These are phyloP conservation scores for Apiotrichum mycotoxinovorans DNA, from an alignment of 1,284 basidiomycete genomes.

Conservation along the genomic window DNA sequence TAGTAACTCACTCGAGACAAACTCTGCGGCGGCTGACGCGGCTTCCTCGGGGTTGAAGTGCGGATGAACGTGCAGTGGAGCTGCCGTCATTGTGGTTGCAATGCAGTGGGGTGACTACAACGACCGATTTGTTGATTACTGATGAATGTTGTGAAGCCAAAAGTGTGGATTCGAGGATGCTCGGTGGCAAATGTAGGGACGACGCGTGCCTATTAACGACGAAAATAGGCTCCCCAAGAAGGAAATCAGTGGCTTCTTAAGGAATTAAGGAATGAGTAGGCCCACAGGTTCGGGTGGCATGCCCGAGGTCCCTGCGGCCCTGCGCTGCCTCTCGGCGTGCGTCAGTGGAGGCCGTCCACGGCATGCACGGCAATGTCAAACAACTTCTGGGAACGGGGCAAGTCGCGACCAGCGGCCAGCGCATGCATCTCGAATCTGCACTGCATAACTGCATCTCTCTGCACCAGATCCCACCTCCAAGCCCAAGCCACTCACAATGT, in stretches of 20 bases:
- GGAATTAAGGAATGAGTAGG: no score
- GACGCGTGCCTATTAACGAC: neutral
- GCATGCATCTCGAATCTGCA: no score
- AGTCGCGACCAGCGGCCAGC: no score
- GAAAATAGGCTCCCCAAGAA: neutral
- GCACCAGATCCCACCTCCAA: neutral
- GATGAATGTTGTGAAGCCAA: neutral
- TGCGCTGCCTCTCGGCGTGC: no score
- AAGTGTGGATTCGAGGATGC: conserved; percentile 1
- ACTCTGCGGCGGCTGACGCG: conserved; percentile 64
- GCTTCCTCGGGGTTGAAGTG: conserved; percentile 61
- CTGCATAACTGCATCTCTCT: neutral
- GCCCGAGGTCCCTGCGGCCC: neutral
- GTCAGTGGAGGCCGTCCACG: neutral
- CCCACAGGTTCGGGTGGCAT: neutral
- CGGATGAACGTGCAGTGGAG: conserved; percentile 32
- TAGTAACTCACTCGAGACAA: conserved; percentile 61
- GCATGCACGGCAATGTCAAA: neutral
- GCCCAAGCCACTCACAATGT: conserved; percentile 10
- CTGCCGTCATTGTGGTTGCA: conserved; percentile 7
- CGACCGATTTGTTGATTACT: neutral
- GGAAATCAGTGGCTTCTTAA: no score
- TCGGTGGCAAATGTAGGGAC: conserved; percentile 3
- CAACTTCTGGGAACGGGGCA: no score
- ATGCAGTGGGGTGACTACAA: no score